Evolutionary conservation across 2,329 filamentous ascomycete species (phyloP).

Genomic region (Alternaria sp.): DNA sequence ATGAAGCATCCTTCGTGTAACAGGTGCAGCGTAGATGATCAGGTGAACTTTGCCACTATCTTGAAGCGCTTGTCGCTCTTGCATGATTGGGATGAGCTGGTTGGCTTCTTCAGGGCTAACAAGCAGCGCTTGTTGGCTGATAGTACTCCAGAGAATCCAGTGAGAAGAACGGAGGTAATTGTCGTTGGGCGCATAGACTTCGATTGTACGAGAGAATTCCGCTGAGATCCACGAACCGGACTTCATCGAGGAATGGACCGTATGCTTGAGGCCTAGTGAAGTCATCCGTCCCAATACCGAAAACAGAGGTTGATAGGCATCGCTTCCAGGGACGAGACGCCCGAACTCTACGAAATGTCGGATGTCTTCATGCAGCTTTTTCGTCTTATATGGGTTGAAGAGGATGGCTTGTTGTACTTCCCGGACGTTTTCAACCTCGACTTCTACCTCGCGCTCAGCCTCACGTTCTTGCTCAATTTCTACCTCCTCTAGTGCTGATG

Average conservation of each 20-base stretch:
- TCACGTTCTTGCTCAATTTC: conserved; percentile 60
- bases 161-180: conserved; percentile 59
- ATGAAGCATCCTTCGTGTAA: conserved; percentile 64
- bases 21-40: conserved; percentile 64
- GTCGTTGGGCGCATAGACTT: conserved; percentile 46
- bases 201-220: conserved; percentile 59
- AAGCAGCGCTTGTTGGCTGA: conserved; percentile 58
- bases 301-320: conserved; percentile 53
- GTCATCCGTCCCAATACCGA: conserved; percentile 49
- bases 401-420: conserved; percentile 58
- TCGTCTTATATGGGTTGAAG: conserved; percentile 51
- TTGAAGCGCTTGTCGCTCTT: background rate
- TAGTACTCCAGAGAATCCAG: conserved; percentile 66
- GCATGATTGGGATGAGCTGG: conserved; percentile 56
- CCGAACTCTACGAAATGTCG: conserved; percentile 56
- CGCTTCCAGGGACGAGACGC: conserved; percentile 44
- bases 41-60: conserved; percentile 49
- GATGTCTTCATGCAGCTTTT: conserved; percentile 57
- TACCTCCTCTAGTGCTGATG: conserved; percentile 65
- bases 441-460: conserved; percentile 60
- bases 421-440: conserved; percentile 64
- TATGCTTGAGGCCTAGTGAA: conserved; percentile 45
- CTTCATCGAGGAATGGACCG: conserved; percentile 9
- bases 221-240: conserved; percentile 49
- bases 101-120: conserved; percentile 70